Evolutionary conservation across 345 rosid genomes (phyloP), one percentile per base, ranked within the genome.

Genomic region (Salix udensis): DNA sequence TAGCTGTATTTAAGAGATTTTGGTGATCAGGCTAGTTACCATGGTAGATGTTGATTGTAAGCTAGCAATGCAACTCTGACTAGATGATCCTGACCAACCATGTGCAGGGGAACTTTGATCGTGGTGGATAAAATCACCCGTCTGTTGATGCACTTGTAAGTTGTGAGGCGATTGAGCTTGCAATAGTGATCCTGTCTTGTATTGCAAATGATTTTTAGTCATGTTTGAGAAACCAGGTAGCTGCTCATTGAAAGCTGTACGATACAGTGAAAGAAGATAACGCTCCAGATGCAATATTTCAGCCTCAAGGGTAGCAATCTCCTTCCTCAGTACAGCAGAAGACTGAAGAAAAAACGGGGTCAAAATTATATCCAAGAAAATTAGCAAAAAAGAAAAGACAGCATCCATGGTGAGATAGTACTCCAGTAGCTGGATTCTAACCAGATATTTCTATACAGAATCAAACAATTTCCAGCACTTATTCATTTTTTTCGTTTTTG

Each of bases 201-300:
- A 69, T 72, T 76, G 77, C 65, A 72, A 81, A 61, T 64, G 77
- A 36, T 69, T 74, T 75, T 42, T 48, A 37, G 88, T 24, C 76
- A 78, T 81, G 75, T 73, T 72, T 66, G 88, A 76, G 40, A 65
- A 70, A 23, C 84, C 75, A 23, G 88, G 84, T 68, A 78, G 24
- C 55, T 77, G 89, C 69, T 90, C 92, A 10, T 87, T 79, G 50
- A 88, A 91, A 82, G 91, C 88, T 44, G 87, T 88, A 53, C 94
- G 88, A 74, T 94, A 91, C 16, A 90, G 89, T 1, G 97, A 88
- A 76, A 94, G 88, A 60, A 91, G 88, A 86, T 84, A 84, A 24
- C 82, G 79, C 77, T 94, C 98, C 81, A 94, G 76, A 65, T 74
- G 91, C 71, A 88, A 74, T 77, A 91, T 94, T 83, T 94, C 88